Base-by-base conservation (phyloP, 1,284 basidiomycete genomes). In the Vanrija sp. region DNA sequence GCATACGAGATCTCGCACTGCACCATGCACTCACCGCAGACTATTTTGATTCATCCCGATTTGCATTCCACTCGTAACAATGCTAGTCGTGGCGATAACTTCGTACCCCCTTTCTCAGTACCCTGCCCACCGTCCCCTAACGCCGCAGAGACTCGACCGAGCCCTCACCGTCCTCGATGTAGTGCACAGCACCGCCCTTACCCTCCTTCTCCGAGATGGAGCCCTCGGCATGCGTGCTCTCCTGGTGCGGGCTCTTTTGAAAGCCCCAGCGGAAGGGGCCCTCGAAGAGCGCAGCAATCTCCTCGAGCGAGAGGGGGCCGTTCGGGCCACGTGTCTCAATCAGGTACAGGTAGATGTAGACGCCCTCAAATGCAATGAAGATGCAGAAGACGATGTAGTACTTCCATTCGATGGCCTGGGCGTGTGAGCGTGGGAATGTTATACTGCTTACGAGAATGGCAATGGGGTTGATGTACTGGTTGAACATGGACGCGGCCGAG, bases 391-490 rank as follows among this genome's bases (percentile, higher is more conserved):
- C 56, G 46, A 64, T 54, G 57, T 66, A 69, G 62, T 65, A 68
- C 28, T 63, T 60, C 66, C 66, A 68, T 10, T 46, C 48, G 51
- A 68, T 54, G 39, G 57, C 58, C 12, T 55, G 56, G 8, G 69
- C 56, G 34, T 15, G 34, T 14, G 12, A 12, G 34, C 34, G 28
- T 34, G 34, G 4, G 34, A 2, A 34, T 5, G 12, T 8, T 12
- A 5, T 8, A 5, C 34, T 8, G 12, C 34, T 34, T 15, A 34
- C 34, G 10, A 34, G 34, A 15, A 34, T 34, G 1, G 66, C 70
- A 43, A 69, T 58, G 9, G 69, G 67, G 63, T 68, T 71, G 54
- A 62, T 58, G 55, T 58, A 71, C 49, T 69, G 65, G 55, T 67
- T 63, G 52, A 64, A 64, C 28, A 61, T 56, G 9, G 62, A 62